Conservation (phyloP, 2,329 filamentous ascomycete species). For the Cryphonectria radicalis region DNA sequence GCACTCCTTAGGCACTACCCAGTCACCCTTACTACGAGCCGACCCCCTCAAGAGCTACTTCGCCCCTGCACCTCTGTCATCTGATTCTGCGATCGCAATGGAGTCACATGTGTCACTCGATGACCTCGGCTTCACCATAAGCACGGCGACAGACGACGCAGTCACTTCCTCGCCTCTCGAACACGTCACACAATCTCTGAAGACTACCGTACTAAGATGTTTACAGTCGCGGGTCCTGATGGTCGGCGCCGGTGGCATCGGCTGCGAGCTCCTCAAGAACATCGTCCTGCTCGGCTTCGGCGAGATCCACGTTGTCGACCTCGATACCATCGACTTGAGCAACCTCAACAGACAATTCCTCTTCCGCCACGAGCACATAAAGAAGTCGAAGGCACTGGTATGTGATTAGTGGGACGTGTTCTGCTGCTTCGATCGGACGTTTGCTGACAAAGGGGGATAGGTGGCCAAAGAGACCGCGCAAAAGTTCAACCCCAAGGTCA, state of each 20-base stretch:
- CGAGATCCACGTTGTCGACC: conserved; percentile 91
- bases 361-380: conserved; percentile 96
- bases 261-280: conserved; percentile 97
- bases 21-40: not conserved
- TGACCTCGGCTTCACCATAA: conserved; percentile 10
- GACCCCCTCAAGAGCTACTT: not conserved
- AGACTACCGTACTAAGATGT: conserved; percentile 20
- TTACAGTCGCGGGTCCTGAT: conserved; percentile 82
- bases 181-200: conserved; percentile 2
- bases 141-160: not conserved
- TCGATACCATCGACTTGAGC: conserved; percentile 97
- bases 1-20: not conserved
- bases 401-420: conserved; percentile 48
- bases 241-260: conserved; percentile 95
- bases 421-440: conserved; percentile 11
- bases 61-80: not conserved
- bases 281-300: conserved; percentile 90
- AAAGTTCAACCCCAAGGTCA: conserved; percentile 86
- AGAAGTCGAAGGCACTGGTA: conserved; percentile 88
- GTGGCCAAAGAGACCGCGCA: conserved; percentile 88
- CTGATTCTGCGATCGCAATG: conserved; percentile 10
- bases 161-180: conserved; percentile 5
- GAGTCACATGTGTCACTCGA: conserved; percentile 17
- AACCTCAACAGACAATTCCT: conserved; percentile 98
- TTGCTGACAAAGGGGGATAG: conserved; percentile 39